Evolutionary conservation across 139 green algal genomes (phyloP).

Genomic region (Chlorella vulgaris): DNA sequence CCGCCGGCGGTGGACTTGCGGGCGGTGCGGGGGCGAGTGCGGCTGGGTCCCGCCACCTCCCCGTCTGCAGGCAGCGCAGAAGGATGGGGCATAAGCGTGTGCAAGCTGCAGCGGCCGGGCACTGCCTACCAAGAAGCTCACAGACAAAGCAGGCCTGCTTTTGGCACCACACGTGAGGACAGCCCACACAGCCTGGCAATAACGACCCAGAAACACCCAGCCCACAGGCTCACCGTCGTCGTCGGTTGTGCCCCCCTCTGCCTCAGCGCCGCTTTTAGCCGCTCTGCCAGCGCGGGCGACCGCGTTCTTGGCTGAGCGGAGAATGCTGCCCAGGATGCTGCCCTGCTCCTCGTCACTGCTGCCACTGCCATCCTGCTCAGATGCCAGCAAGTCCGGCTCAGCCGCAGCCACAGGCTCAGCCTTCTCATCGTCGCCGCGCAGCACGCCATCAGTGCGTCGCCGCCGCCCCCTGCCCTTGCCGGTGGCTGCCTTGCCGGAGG

Average conservation of each 20-base stretch:
- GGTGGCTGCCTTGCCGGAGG: not conserved
- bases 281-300: not conserved
- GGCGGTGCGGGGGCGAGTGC: not conserved
- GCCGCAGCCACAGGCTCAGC: not conserved
- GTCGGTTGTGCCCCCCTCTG: not conserved
- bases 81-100: not conserved
- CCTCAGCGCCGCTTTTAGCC: not conserved
- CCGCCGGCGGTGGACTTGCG: not conserved
- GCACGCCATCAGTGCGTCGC: not conserved
- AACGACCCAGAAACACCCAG: too few species aligned
- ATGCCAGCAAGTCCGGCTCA: too few species aligned
- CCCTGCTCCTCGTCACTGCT: constrained; percentile 1
- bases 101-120: not conserved
- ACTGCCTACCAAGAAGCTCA: not conserved
- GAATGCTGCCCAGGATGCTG: constrained; percentile 36
- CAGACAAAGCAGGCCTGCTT: too few species aligned
- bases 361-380: not conserved
- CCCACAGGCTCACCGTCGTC: too few species aligned
- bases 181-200: too few species aligned
- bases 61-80: constrained; percentile 1
- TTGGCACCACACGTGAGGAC: too few species aligned
- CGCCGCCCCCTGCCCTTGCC: not conserved
- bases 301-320: constrained; percentile 6
- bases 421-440: not conserved
- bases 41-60: constrained; percentile 3